Evolutionary conservation across 176 grass and related monocot genomes (phyloP).

Genomic region (Leersia perrieri): DNA sequence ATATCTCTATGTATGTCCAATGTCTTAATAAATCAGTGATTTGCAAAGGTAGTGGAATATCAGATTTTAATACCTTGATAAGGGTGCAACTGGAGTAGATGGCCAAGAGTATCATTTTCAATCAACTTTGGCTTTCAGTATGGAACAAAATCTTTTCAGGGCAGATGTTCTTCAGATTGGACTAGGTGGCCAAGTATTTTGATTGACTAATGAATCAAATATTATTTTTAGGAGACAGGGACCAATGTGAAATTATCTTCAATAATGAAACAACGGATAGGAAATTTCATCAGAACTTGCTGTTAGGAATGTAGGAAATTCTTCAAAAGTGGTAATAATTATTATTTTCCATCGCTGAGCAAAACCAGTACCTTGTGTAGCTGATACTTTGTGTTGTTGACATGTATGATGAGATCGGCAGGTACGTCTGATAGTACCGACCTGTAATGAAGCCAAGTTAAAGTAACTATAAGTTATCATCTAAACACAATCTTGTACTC

Average conservation of each 20-base stretch:
- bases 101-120: slow-evolving; percentile 5
- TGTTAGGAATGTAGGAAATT: neutral
- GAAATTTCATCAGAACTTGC: neutral
- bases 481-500: too few relatives aligned
- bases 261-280: neutral
- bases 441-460: slow-evolving; percentile 41
- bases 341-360: neutral
- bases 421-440: slow-evolving; percentile 86
- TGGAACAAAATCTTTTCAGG: slow-evolving; percentile 13
- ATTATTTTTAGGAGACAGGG: neutral
- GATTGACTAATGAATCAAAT: slow-evolving; percentile 11
- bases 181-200: neutral
- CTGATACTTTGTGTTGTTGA: slow-evolving; percentile 91
- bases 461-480: neutral
- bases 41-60: neutral
- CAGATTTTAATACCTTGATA: slow-evolving; percentile 17
- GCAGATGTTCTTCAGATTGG: neutral
- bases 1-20: neutral
- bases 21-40: slow-evolving; percentile 2
- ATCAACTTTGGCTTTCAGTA: slow-evolving; percentile 14
- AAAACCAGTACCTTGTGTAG: slow-evolving; percentile 74
- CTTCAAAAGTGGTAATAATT: neutral
- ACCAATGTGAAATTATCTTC: neutral
- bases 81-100: slow-evolving; percentile 7
- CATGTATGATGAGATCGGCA: slow-evolving; percentile 81